Conservation (phyloP, 495 filamentous ascomycete species). For the Halenospora varia region DNA sequence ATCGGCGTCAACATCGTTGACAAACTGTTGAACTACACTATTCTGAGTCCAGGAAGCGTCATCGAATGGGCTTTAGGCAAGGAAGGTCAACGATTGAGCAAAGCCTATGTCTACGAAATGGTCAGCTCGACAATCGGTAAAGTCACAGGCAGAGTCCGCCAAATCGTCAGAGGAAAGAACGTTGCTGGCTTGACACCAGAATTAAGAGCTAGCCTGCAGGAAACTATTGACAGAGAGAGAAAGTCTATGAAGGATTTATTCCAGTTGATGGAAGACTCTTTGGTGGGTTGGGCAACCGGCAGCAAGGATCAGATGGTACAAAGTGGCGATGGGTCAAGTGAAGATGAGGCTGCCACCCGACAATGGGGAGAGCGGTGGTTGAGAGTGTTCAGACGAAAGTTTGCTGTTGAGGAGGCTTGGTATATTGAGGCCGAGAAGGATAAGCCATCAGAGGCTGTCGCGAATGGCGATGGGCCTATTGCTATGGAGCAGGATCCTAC, state of each 20-base stretch:
- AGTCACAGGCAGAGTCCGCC: slow-evolving; percentile 83
- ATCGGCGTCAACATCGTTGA: slow-evolving; percentile 92
- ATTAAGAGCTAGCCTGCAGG: slow-evolving; percentile 37
- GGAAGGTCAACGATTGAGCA: slow-evolving; percentile 56
- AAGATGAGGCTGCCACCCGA: slow-evolving; percentile 61
- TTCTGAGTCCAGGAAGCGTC: slow-evolving; percentile 77
- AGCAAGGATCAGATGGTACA: slow-evolving; percentile 67
- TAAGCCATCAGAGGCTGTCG: slow-evolving; percentile 8
- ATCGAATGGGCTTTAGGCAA: slow-evolving; percentile 82
- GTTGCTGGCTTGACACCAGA: slow-evolving; percentile 51
- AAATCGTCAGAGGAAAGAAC: slow-evolving; percentile 63
- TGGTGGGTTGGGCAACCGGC: slow-evolving; percentile 68
- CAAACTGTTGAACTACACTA: slow-evolving; percentile 96
- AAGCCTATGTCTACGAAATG: slow-evolving; percentile 81
- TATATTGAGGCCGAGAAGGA: slow-evolving; percentile 37
- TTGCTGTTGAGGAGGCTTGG: slow-evolving; percentile 76
- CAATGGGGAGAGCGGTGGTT: slow-evolving; percentile 86
- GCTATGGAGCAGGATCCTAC: slow-evolving; percentile 2
- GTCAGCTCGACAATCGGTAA: slow-evolving; percentile 84
- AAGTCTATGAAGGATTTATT: slow-evolving; percentile 75
- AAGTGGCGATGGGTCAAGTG: slow-evolving; percentile 41
- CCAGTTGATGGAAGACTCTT: slow-evolving; percentile 71
- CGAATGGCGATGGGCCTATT: slow-evolving; percentile 3
- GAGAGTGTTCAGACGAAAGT: slow-evolving; percentile 75
- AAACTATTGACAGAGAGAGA: slow-evolving; percentile 62